Conservation (phyloP, 2,329 filamentous ascomycete species). For the Colletotrichum graminicola region DNA sequence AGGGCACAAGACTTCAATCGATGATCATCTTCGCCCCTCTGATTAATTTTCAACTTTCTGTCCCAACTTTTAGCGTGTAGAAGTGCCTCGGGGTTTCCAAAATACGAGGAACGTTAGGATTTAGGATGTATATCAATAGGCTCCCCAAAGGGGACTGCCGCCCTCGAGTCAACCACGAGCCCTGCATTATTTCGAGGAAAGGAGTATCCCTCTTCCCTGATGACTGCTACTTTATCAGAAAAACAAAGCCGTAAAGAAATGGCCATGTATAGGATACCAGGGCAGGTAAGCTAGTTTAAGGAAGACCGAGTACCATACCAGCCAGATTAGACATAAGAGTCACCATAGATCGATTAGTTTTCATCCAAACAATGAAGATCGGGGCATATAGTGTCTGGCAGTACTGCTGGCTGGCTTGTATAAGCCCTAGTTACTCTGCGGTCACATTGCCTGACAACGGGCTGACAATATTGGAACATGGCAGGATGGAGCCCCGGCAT, state of each 20-base stretch:
- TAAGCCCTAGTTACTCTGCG: neutral
- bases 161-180: neutral
- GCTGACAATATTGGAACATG: too few species aligned
- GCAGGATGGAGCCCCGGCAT: neutral
- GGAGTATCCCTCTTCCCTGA: fast-evolving
- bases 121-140: neutral
- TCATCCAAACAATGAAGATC: neutral
- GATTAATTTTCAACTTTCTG: neutral
- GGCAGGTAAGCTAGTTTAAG: neutral
- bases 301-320: neutral
- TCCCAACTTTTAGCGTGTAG: fast-evolving
- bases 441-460: neutral
- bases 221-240: neutral
- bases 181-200: neutral
- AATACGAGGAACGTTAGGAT: neutral
- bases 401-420: neutral
- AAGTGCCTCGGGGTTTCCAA: neutral
- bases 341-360: neutral
- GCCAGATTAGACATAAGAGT: neutral
- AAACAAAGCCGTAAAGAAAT: neutral
- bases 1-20: neutral
- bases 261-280: neutral
- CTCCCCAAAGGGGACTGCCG: neutral
- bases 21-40: neutral
- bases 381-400: too few species aligned